Evolutionary conservation across 1,284 basidiomycete species (phyloP).

Genomic region (Ganoderma sinense): DNA sequence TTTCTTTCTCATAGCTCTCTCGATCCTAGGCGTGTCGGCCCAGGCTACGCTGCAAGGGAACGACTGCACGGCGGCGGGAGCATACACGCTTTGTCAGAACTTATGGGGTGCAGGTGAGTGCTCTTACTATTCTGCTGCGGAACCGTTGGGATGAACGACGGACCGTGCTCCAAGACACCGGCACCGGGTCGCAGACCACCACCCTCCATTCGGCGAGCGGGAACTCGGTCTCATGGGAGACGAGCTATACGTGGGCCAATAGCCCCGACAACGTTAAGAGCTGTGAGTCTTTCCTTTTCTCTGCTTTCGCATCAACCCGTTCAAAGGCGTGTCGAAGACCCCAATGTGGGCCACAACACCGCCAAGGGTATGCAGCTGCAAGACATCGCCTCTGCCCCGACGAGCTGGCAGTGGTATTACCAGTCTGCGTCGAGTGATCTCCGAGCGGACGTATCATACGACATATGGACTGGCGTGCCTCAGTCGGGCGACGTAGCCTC

Average conservation of each 20-base stretch:
- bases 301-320: neutral
- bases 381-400: slow-evolving; percentile 53
- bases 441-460: slow-evolving; percentile 66
- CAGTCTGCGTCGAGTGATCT: slow-evolving; percentile 52
- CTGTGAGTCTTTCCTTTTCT: slow-evolving; percentile 46
- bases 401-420: slow-evolving; percentile 60
- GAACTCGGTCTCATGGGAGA: slow-evolving; percentile 57
- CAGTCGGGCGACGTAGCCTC: slow-evolving; percentile 55
- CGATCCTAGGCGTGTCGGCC: neutral
- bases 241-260: slow-evolving; percentile 62
- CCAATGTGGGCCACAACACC: slow-evolving; percentile 52
- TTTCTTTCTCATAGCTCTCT: neutral
- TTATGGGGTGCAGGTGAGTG: slow-evolving; percentile 57
- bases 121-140: neutral
- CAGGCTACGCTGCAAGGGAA: slow-evolving; percentile 25
- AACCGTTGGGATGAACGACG: neutral
- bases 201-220: slow-evolving; percentile 52
- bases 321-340: slow-evolving; percentile 31
- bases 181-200: slow-evolving; percentile 58
- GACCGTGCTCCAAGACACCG: slow-evolving; percentile 39
- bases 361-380: slow-evolving; percentile 58
- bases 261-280: slow-evolving; percentile 62
- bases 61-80: slow-evolving; percentile 54
- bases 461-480: slow-evolving; percentile 61
- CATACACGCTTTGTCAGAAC: slow-evolving; percentile 62